phyloP scores from a whole-genome alignment of 2,329 filamentous ascomycete species.

The Sclerotinia trifoliorum region DNA sequence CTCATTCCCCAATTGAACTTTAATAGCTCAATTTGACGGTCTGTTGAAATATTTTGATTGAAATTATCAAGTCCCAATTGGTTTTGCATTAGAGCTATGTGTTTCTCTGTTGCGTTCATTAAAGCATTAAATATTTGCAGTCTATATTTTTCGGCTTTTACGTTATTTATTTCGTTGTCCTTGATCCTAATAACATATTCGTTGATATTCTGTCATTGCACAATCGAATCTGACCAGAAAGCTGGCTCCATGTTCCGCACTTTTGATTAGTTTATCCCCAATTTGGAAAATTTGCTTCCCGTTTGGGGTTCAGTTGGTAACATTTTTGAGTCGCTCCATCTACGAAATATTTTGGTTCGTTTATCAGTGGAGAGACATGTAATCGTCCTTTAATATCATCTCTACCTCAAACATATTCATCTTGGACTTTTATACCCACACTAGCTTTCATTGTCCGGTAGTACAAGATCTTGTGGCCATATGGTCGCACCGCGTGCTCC shows the following conservation, averaged over 20 bases:
- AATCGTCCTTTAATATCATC: not conserved
- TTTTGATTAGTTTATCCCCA: not conserved
- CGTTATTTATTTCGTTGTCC: not conserved
- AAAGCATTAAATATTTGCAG: not conserved
- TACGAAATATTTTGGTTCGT: not conserved
- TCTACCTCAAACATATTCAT: not conserved
- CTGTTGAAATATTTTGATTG: not conserved
- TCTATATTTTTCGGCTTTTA: not conserved
- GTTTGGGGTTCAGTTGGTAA: not conserved
- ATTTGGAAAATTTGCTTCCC: not conserved
- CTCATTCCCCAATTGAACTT: not conserved
- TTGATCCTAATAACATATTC: not conserved
- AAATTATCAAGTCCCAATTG: not conserved
- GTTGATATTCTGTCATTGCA: not conserved
- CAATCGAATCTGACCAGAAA: not conserved
- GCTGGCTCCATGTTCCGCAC: not conserved
- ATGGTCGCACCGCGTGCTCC: slow-evolving; percentile 24
- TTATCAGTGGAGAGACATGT: not conserved
- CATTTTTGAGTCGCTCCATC: not conserved
- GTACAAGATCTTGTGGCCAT: slow-evolving; percentile 24
- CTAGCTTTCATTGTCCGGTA: slow-evolving; percentile 19
- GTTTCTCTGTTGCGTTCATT: slow-evolving; percentile 1
- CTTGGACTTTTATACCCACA: not conserved
- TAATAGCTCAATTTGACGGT: not conserved
- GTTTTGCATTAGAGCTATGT: not conserved